Base-by-base conservation (phyloP, 495 filamentous ascomycete species). In the Penicillium argentinense region DNA sequence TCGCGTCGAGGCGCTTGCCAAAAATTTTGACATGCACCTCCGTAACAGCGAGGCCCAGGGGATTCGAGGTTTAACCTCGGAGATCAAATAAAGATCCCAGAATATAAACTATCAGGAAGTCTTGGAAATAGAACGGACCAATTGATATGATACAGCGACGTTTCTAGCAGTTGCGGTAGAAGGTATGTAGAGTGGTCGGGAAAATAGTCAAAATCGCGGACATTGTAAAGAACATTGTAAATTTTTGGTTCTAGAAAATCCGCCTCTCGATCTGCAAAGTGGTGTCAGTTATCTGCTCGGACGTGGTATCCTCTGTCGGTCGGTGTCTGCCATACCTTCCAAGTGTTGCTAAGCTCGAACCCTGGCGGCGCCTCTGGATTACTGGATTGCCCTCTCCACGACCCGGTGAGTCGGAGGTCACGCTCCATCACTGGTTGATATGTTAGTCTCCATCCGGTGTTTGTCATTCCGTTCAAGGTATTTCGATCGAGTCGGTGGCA, bases 301-400 rank as follows among this genome's bases (percentile, higher is more conserved):
- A 28, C 4, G 17, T 14, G 4, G 17, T 7, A 21, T 24, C 0
- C 2, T 3, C 9, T 40, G 11, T 23, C 3, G 9, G 11, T 9
- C 19, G 14, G n/a, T 30, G 12, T 45, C 7, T 11, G 50, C 46
- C 74, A 39, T 77, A 89, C 86, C 80, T 81, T 91, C 95, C 95
- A 99, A 22, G 89, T 87, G 68, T 96, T 96, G 79, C 85, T 97
- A 58, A 96, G 56, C 60, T 96, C 92, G 74, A 95, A 99, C 26
- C 91, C 92, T 29, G 77, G 71, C 12, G 93, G 95, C 26, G 93
- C 93, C 47, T 74, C 64, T 38, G 81, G 74, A 39, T 84, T 85
- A 69, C 92, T 87, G 54, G 83, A 86, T 68, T 99, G 93, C 28
- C 91, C 95, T 73, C 95, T 79, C 58, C 86, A 56, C 39, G 66